Evolutionary conservation across 345 rosid genomes (phyloP).

Genomic region (Litchi chinensis): DNA sequence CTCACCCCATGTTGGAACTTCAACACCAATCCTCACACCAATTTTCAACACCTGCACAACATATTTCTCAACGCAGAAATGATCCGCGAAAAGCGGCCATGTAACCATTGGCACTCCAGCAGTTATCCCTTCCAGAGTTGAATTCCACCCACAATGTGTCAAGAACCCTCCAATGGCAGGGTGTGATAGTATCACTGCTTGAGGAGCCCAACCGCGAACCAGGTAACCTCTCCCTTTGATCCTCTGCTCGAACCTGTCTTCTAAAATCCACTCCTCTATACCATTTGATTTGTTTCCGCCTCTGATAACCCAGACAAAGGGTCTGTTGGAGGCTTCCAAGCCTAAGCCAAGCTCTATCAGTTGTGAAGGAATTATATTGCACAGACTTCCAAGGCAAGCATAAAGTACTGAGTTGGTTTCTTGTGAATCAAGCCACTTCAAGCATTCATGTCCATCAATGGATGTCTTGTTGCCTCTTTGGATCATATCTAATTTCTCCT

Average conservation of each 20-base stretch:
- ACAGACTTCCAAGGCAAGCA: too few relatives aligned
- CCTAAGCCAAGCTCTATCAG: too few relatives aligned
- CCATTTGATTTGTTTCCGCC: too few relatives aligned
- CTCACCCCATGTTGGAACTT: background rate
- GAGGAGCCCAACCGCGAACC: too few relatives aligned
- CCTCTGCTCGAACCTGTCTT: background rate
- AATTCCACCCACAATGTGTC: too few relatives aligned
- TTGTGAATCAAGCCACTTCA: background rate
- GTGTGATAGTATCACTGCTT: too few relatives aligned
- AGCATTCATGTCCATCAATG: background rate
- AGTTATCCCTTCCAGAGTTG: too few relatives aligned
- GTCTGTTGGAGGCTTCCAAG: too few relatives aligned
- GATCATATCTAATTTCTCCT: background rate
- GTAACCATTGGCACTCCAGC: background rate
- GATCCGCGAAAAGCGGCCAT: background rate
- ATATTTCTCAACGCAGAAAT: background rate
- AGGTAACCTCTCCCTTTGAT: background rate
- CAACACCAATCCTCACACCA: background rate
- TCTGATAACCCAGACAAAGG: too few relatives aligned
- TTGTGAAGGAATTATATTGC: too few relatives aligned
- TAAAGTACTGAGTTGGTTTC: too few relatives aligned
- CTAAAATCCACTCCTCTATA: background rate
- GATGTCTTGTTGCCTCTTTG: background rate
- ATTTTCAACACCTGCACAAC: background rate
- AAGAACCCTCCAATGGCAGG: too few relatives aligned